Conservation (phyloP, 2,329 filamentous ascomycete genomes). For the Beauveria caledonica region DNA sequence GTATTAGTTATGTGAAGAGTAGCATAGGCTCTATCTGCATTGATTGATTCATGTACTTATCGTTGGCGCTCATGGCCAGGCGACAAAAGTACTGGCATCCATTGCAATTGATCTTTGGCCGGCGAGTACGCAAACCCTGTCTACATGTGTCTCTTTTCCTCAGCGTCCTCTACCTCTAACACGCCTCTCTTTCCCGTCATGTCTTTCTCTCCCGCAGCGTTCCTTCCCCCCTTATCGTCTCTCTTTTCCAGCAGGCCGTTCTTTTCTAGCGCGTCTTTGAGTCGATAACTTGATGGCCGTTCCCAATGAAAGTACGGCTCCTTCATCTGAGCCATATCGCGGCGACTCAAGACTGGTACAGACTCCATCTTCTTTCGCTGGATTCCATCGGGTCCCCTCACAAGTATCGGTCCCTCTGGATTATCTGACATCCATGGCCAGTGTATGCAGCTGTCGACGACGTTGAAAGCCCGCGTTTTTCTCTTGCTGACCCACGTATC, state of each 20-base stretch:
- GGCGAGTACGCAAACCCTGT: too few relatives aligned
- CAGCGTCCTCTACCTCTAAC: too few relatives aligned
- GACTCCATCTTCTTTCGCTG: background rate
- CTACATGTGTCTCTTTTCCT: too few relatives aligned
- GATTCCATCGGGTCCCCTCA: background rate
- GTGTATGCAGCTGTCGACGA: background rate
- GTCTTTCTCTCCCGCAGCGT: too few relatives aligned
- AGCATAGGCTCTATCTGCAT: too few relatives aligned
- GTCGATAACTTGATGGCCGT: slow-evolving; percentile 7
- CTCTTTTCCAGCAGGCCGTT: background rate
- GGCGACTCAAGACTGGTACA: background rate
- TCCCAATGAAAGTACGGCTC: slow-evolving; percentile 5
- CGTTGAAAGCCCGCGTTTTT: slow-evolving; percentile 6
- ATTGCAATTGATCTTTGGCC: too few relatives aligned
- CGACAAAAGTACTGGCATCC: too few relatives aligned
- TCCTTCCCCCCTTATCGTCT: too few relatives aligned
- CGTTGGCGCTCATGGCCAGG: too few relatives aligned
- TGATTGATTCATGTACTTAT: too few relatives aligned
- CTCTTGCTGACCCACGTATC: slow-evolving; percentile 19
- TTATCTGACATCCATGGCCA: slow-evolving; percentile 15
- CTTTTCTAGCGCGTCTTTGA: slow-evolving; percentile 2
- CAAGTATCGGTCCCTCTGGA: slow-evolving; percentile 7
- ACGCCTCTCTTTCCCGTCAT: too few relatives aligned
- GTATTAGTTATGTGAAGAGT: too few relatives aligned
- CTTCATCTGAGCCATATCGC: background rate